A percentile compares a stretch with the other conserved stretches of the same genome.
Conservation (phyloP, 73 alveolate genomes). For the Stentor roeselii region DNA sequence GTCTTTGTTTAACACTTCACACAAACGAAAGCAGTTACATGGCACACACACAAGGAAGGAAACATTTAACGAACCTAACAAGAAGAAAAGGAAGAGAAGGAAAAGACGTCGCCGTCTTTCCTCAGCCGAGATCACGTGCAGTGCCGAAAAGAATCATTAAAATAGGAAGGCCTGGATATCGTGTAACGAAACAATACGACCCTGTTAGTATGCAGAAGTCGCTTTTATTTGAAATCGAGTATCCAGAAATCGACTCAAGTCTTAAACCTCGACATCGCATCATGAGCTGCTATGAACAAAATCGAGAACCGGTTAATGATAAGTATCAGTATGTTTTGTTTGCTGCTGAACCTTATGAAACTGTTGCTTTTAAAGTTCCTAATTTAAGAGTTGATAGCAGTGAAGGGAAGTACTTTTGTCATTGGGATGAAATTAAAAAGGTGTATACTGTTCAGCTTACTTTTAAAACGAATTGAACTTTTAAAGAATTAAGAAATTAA, state of each 20-base stretch:
- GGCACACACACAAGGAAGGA: constrained; percentile 99
- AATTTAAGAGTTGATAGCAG: constrained; percentile 69
- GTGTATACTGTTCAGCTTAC: constrained; percentile 46
- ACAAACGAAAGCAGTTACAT: constrained; percentile 96
- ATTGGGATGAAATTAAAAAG: constrained; percentile 83
- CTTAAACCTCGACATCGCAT: constrained; percentile 94
- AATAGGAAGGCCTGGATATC: constrained; percentile 99
- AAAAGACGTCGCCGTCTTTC: constrained; percentile 64
- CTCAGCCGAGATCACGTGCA: constrained; percentile 69
- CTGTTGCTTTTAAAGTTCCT: constrained; percentile 93
- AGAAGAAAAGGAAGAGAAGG: constrained; percentile 87
- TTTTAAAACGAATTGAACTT: constrained; percentile 32
- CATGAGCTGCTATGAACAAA: constrained; percentile 96
- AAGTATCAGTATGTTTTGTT: constrained; percentile 96
- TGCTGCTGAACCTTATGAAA: constrained; percentile 99
- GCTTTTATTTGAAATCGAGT: constrained; percentile 95
- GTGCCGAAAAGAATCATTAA: constrained; percentile 70
- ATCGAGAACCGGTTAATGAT: constrained; percentile 78
- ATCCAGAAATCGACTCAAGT: constrained; percentile 82
- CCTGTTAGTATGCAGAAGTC: constrained; percentile 92
- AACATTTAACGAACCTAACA: constrained; percentile 94
- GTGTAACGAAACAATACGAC: constrained; percentile 93
- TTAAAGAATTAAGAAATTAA: not conserved
- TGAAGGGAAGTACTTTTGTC: constrained; percentile 77
- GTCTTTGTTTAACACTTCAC: constrained; percentile 98